phyloP scores from a whole-genome alignment of 176 grass and related monocot species.

The Phoenix dactylifera region DNA sequence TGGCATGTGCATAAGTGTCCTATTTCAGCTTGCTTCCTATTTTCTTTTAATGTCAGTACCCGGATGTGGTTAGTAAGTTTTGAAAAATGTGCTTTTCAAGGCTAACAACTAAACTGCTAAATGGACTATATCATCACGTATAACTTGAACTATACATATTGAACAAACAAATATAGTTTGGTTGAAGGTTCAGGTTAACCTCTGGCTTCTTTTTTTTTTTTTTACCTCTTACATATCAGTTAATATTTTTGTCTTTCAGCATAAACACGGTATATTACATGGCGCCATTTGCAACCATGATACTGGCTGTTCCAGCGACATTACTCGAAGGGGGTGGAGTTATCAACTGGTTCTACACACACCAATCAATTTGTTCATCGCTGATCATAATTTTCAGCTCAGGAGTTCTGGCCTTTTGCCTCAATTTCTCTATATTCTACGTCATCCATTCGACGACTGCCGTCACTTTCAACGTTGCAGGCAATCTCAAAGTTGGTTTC shows the following conservation, averaged over 20 bases:
- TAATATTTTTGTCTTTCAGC: slow-evolving; percentile 30
- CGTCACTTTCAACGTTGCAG: slow-evolving; percentile 94
- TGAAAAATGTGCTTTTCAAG: too few species aligned
- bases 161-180: too few species aligned
- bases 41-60: too few species aligned
- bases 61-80: too few species aligned
- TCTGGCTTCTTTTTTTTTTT: not conserved
- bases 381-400: slow-evolving; percentile 71
- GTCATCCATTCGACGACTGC: slow-evolving; percentile 97
- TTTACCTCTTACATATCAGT: too few species aligned
- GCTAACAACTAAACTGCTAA: too few species aligned
- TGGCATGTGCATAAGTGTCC: too few species aligned
- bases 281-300: slow-evolving; percentile 96
- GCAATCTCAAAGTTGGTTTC: slow-evolving; percentile 77
- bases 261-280: slow-evolving; percentile 99
- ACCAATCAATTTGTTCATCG: slow-evolving; percentile 42
- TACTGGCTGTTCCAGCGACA: slow-evolving; percentile 71
- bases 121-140: too few species aligned
- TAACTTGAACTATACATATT: too few species aligned
- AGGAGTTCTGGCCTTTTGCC: slow-evolving; percentile 83
- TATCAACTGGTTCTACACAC: slow-evolving; percentile 81
- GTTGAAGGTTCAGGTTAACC: not conserved
- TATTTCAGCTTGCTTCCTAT: too few species aligned
- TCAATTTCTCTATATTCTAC: slow-evolving; percentile 97
- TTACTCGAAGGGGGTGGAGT: slow-evolving; percentile 74